phyloP scores from a whole-genome alignment of 495 filamentous ascomycete species.

The Lophiotrema nucula region DNA sequence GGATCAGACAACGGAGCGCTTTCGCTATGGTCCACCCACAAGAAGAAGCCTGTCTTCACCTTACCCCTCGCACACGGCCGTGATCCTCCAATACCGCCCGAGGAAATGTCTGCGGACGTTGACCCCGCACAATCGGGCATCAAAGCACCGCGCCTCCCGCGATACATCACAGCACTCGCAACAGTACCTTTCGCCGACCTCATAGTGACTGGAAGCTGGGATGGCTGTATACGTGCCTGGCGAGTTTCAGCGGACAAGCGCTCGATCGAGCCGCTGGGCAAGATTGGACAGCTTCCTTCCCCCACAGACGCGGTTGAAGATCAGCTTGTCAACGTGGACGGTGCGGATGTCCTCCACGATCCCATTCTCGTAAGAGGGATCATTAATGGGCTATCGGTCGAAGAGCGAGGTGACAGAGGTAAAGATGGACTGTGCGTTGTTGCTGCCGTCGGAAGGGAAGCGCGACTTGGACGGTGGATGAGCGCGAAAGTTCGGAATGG shows the following conservation, averaged over 20 bases:
- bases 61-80: slow-evolving; percentile 79
- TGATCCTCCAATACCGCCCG: slow-evolving; percentile 61
- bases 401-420: slow-evolving; percentile 70
- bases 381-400: slow-evolving; percentile 80
- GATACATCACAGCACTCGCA: slow-evolving; percentile 86
- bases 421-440: slow-evolving; percentile 77
- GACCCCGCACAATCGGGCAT: slow-evolving; percentile 52
- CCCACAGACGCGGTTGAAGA: neutral
- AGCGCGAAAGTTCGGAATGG: slow-evolving; percentile 65
- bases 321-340: neutral
- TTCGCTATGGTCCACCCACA: slow-evolving; percentile 84
- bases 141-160: slow-evolving; percentile 56
- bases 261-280: slow-evolving; percentile 65
- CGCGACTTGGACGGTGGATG: slow-evolving; percentile 76
- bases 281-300: slow-evolving; percentile 50
- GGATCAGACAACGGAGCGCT: slow-evolving; percentile 85
- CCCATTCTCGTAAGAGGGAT: slow-evolving; percentile 63
- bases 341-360: slow-evolving; percentile 1
- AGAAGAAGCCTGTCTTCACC: slow-evolving; percentile 91
- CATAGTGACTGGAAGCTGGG: slow-evolving; percentile 88
- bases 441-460: slow-evolving; percentile 80
- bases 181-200: slow-evolving; percentile 85
- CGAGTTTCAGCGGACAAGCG: slow-evolving; percentile 77
- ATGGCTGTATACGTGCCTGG: slow-evolving; percentile 86
- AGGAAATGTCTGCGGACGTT: slow-evolving; percentile 68